Conservation (phyloP, 2,329 filamentous ascomycete species). For the Beauveria sp. region DNA sequence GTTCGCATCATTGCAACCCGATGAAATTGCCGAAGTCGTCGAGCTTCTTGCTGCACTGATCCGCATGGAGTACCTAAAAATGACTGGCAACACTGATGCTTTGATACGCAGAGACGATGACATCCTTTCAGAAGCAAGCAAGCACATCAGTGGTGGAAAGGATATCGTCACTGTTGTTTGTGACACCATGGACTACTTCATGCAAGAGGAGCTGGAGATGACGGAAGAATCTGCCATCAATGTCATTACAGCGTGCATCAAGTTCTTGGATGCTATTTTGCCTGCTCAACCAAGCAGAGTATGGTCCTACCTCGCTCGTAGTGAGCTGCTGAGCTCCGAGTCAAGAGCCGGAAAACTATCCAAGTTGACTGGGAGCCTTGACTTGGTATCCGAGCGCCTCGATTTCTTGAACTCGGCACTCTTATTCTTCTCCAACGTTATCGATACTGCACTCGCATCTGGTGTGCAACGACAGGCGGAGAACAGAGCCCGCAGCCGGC, state of each 20-base stretch:
- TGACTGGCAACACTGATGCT: conserved; percentile 20
- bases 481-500: conserved; percentile 39
- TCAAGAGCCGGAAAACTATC: conserved; percentile 70
- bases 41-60: conserved; percentile 66
- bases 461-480: conserved; percentile 58
- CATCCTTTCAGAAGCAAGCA: conserved; percentile 47
- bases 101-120: conserved; percentile 29
- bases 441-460: conserved; percentile 67
- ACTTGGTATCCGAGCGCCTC: conserved; percentile 69
- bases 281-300: conserved; percentile 72
- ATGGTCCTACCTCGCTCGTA: conserved; percentile 83
- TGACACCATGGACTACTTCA: conserved; percentile 70
- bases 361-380: conserved; percentile 72
- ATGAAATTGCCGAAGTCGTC: conserved; percentile 66
- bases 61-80: conserved; percentile 38
- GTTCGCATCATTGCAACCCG: conserved; percentile 46
- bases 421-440: conserved; percentile 63
- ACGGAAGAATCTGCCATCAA: conserved; percentile 60
- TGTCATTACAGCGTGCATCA: conserved; percentile 62
- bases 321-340: conserved; percentile 69
- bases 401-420: conserved; percentile 69
- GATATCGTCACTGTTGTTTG: conserved; percentile 79
- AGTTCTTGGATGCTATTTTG: conserved; percentile 70
- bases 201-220: conserved; percentile 48
- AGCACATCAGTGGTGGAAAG: conserved; percentile 49